Evolutionary conservation across 2,329 filamentous ascomycete species (phyloP), one percentile per base, ranked within the genome.

Genomic region (Grosmannia huntii): DNA sequence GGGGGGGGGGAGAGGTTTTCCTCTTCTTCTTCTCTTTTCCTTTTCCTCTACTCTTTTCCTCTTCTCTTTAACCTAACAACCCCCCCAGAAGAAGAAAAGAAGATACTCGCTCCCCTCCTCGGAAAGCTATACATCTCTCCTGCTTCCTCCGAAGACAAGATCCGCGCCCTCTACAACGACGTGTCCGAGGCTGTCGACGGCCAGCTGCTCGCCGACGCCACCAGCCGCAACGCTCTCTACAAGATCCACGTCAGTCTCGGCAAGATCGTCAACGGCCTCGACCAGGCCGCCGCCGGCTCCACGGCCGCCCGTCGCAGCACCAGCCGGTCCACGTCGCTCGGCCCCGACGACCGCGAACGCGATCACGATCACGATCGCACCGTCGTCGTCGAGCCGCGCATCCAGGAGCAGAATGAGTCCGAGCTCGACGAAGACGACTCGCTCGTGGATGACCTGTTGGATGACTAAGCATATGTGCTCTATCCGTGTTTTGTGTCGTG

Each of bases 61-160:
- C 46, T 55, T 33, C 51, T 52, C 11, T 33, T 36, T 53, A n/a
- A n/a, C n/a, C n/a, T n/a, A n/a, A n/a, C n/a, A n/a, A n/a, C 50
- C 19, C 6, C 9, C 41, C 68, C 67, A 86, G 86, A 88, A 68
- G 90, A 96, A 63, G 91, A 96, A 71, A 89, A 88, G 73, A 96
- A 95, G 69, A 79, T 86, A 1, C 74, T 94, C 11, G 83, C 89
- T 31, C 80, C 84, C 0, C 81, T 96, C 53, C 79, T 97, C 1
- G 84, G 84, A 63, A 97, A 96, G 71, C 76, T 96, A 2, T 84
- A 91, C 67, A 79, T 97, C 53, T 84, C 86, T 1, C 80, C 89
- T 0, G 76, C 85, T 1, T 84, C 83, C 0, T 76, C 76, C 0
- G 77, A 83, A 61, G 75, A 79, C 25, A 82, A 81, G 64, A 73